A percentile compares a stretch with the other conserved stretches of the same genome.
phyloP scores from a whole-genome alignment of 106 monocot genomes.

The Apostasia shenzhenica region DNA sequence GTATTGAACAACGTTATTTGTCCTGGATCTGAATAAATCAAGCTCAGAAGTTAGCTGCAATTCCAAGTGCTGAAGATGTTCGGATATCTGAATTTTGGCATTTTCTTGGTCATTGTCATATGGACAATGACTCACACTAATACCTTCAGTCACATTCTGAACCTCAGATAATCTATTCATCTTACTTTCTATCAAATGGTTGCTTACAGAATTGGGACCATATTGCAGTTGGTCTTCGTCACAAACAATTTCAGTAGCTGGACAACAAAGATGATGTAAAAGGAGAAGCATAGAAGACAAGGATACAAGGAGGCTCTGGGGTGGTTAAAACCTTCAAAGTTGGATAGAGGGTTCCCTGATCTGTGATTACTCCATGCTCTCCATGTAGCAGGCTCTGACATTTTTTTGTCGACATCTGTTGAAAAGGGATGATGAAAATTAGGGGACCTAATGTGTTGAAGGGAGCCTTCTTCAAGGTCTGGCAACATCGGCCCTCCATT shows the following conservation, averaged over 20 bases:
- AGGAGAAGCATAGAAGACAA: not conserved
- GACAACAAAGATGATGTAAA: constrained; percentile 3
- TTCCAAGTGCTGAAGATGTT: constrained; percentile 44
- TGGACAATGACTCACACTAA: constrained; percentile 1
- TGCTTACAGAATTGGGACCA: constrained; percentile 9
- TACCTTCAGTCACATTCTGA: constrained; percentile 1
- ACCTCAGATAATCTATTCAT: constrained; percentile 1
- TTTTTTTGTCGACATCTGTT: constrained; percentile 11
- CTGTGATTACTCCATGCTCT: constrained; percentile 35
- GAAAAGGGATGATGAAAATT: constrained; percentile 14
- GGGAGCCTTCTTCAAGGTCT: constrained; percentile 1
- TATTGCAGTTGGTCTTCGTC: constrained; percentile 13
- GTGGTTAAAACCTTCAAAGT: constrained; percentile 29
- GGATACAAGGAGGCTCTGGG: not conserved
- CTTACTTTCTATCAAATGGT: constrained; percentile 1
- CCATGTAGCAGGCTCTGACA: constrained; percentile 23
- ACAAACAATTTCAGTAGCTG: constrained; percentile 49
- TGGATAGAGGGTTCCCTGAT: constrained; percentile 15
- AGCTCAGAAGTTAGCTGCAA: constrained; percentile 34
- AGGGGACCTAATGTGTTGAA: not conserved
- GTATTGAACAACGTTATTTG: constrained; percentile 12
- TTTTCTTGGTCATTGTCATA: constrained; percentile 6
- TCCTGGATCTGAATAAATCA: constrained; percentile 26
- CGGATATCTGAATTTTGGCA: constrained; percentile 24
- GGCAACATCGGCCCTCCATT: not conserved